phyloP scores from a whole-genome alignment of 2,329 filamentous ascomycete genomes.

The Cercospora canescens region DNA sequence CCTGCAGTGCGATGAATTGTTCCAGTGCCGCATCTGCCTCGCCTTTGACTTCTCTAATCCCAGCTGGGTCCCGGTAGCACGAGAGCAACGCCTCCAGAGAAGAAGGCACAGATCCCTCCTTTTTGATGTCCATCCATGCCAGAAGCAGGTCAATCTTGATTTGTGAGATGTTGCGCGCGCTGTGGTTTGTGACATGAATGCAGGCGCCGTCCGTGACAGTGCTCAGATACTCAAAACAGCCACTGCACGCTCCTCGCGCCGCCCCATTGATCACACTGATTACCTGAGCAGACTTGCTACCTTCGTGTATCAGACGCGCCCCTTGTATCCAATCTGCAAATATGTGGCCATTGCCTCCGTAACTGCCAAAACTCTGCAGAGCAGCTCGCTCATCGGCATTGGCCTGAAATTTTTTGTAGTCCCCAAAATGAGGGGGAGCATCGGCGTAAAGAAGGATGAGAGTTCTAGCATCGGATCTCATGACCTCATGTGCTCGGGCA shows the following conservation, averaged over 20 bases:
- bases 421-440: conserved; percentile 15
- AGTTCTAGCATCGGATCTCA: conserved; percentile 16
- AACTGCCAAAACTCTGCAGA: conserved; percentile 7
- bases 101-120: neutral
- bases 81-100: neutral
- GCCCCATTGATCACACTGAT: conserved; percentile 6
- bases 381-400: conserved; percentile 6
- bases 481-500: conserved; percentile 15
- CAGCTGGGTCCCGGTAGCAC: neutral
- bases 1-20: neutral
- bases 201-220: conserved; percentile 10
- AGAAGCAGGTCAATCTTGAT: conserved; percentile 14
- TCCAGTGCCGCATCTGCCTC: neutral
- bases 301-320: conserved; percentile 4
- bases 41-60: neutral
- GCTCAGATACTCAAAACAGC: conserved; percentile 9
- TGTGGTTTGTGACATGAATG: neutral
- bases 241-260: neutral
- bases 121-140: conserved; percentile 20
- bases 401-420: neutral
- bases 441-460: conserved; percentile 16
- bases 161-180: conserved; percentile 16
- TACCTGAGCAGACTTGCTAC: conserved; percentile 16
- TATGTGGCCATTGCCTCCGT: conserved; percentile 5
- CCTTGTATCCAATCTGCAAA: conserved; percentile 19